Percentiles rank a stretch among this genome's conserved stretches.
These are phyloP conservation scores for Fusarium torreyae DNA, from an alignment of 2,329 filamentous ascomycete species.

Conservation along the genomic window DNA sequence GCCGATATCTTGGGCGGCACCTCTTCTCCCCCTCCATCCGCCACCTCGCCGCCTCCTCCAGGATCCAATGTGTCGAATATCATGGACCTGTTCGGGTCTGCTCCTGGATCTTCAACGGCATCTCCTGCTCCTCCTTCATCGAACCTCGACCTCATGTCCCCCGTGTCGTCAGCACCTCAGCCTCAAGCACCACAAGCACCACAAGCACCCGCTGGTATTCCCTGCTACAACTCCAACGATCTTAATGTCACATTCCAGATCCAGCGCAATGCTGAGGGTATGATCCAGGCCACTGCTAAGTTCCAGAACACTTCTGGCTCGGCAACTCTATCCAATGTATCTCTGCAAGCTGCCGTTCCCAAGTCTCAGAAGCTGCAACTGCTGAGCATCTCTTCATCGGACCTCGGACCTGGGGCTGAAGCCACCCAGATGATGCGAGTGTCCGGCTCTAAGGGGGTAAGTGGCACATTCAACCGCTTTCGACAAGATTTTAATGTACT, in stretches of 20 bases:
- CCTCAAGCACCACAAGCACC: conserved; percentile 55
- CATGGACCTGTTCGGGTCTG: conserved; percentile 86
- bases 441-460: conserved; percentile 87
- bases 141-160: conserved; percentile 65
- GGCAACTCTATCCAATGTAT: conserved; percentile 78
- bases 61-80: conserved; percentile 78
- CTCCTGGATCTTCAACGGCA: conserved; percentile 56
- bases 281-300: conserved; percentile 84
- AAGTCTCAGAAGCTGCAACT: conserved; percentile 96
- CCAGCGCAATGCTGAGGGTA: conserved; percentile 84
- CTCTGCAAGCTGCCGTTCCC: conserved; percentile 93
- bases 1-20: conserved; percentile 91
- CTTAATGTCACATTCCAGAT: conserved; percentile 85
- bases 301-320: conserved; percentile 85
- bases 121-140: conserved; percentile 59
- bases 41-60: conserved; percentile 65
- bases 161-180: conserved; percentile 60
- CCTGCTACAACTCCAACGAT: conserved; percentile 89
- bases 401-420: conserved; percentile 82
- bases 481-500: conserved; percentile 4
- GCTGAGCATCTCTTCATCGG: conserved; percentile 87
- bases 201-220: conserved; percentile 69
- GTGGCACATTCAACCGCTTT: conserved; percentile 58
- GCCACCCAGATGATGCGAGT: conserved; percentile 94
- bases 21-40: conserved; percentile 60